Evolutionary conservation across 345 rosid genomes (phyloP).

Genomic region (Atalantia buxifolia): DNA sequence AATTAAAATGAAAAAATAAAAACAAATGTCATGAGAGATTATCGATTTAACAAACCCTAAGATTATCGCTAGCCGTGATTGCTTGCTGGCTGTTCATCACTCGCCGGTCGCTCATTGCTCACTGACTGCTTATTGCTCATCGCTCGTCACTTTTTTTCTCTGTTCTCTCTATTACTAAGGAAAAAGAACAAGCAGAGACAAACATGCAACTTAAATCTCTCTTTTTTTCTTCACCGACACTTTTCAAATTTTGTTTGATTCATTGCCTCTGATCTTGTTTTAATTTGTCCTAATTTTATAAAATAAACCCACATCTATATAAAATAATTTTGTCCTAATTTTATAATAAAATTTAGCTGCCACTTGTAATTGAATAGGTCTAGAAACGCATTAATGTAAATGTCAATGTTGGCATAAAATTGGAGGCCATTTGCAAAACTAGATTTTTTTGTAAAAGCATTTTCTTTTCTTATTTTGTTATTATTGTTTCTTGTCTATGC

Average conservation of each 20-base stretch:
- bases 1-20: too few relatives aligned
- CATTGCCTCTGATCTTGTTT: neutral
- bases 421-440: neutral
- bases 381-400: too few relatives aligned
- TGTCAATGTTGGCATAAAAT: too few relatives aligned
- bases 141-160: neutral
- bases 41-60: too few relatives aligned
- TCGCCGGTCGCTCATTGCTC: too few relatives aligned
- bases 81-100: too few relatives aligned
- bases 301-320: neutral
- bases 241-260: neutral
- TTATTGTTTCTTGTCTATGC: neutral
- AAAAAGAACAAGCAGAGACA: neutral
- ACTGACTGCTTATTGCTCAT: too few relatives aligned
- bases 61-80: too few relatives aligned
- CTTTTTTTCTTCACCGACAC: neutral
- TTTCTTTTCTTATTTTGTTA: neutral
- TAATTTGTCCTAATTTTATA: too few relatives aligned
- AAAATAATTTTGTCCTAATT: neutral
- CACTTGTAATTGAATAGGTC: too few relatives aligned
- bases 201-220: neutral
- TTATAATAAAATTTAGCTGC: too few relatives aligned
- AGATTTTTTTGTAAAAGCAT: neutral
- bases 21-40: too few relatives aligned
- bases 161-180: neutral